Conservation (phyloP, 371 early-diverging fungal species). For the Lichtheimia ornata region DNA sequence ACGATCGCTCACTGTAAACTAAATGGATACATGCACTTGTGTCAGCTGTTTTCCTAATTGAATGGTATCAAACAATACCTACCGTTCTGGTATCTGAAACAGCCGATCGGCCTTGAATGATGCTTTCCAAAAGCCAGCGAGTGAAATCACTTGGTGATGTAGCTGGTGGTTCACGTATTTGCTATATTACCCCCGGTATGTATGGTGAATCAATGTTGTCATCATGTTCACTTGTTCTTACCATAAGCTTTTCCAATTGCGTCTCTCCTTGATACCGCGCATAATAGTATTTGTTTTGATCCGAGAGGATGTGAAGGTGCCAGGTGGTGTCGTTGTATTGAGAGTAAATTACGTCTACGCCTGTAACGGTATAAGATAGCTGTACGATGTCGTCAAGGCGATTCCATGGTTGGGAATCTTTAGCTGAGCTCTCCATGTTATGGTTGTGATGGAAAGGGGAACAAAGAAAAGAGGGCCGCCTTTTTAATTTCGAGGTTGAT, state of each 20-base stretch:
- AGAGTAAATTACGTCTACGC: conserved; percentile 1
- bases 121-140: conserved; percentile 1
- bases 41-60: neutral
- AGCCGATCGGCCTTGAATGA: conserved; percentile 3
- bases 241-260: neutral
- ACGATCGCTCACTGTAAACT: neutral
- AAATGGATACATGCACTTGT: neutral
- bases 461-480: too few species aligned
- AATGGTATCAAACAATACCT: neutral
- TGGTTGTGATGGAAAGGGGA: too few species aligned
- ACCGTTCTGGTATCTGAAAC: neutral
- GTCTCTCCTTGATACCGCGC: too few species aligned
- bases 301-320: conserved; percentile 1
- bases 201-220: neutral
- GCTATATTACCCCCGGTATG: neutral
- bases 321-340: conserved; percentile 6
- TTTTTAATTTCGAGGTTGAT: too few species aligned
- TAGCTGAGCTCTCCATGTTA: too few species aligned
- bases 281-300: neutral
- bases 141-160: conserved; percentile 2
- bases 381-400: conserved; percentile 8
- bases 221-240: too few species aligned
- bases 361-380: conserved; percentile 4
- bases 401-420: neutral
- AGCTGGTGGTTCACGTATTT: conserved; percentile 3